Conservation (phyloP, 805 yeast species). For the Tetrapisispora nanseiensis region DNA sequence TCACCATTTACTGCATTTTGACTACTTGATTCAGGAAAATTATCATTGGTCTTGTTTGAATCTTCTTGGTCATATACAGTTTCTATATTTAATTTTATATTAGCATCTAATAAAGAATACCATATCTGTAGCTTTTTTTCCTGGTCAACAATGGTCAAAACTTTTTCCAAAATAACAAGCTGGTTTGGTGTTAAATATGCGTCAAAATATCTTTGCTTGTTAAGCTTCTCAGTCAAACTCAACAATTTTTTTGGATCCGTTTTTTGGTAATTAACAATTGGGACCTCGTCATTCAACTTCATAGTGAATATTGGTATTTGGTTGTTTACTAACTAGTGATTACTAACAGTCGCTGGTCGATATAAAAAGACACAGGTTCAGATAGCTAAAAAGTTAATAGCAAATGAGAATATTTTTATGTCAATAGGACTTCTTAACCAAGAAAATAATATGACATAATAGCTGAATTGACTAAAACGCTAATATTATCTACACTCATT, state of each 20-base stretch:
- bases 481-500: too few relatives aligned
- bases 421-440: too few relatives aligned
- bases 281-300: slow-evolving; percentile 7
- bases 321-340: too few relatives aligned
- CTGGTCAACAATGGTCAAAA: slow-evolving; percentile 31
- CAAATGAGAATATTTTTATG: too few relatives aligned
- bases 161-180: slow-evolving; percentile 38
- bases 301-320: neutral
- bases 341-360: too few relatives aligned
- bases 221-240: slow-evolving; percentile 30
- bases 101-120: slow-evolving; percentile 35
- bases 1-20: too few relatives aligned
- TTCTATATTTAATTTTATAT: slow-evolving; percentile 21
- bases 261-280: slow-evolving; percentile 22
- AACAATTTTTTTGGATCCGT: slow-evolving; percentile 27
- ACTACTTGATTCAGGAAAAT: neutral
- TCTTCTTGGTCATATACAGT: slow-evolving; percentile 7
- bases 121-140: slow-evolving; percentile 30
- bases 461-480: too few relatives aligned
- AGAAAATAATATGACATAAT: too few relatives aligned
- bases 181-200: slow-evolving; percentile 48
- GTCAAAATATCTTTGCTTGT: slow-evolving; percentile 34
- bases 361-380: too few relatives aligned
- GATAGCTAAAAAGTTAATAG: too few relatives aligned
- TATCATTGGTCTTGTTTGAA: neutral